Percentiles rank a stretch among this genome's conserved stretches.
Conservation (phyloP, 139 green algal genomes). For the Micromonas commoda region DNA sequence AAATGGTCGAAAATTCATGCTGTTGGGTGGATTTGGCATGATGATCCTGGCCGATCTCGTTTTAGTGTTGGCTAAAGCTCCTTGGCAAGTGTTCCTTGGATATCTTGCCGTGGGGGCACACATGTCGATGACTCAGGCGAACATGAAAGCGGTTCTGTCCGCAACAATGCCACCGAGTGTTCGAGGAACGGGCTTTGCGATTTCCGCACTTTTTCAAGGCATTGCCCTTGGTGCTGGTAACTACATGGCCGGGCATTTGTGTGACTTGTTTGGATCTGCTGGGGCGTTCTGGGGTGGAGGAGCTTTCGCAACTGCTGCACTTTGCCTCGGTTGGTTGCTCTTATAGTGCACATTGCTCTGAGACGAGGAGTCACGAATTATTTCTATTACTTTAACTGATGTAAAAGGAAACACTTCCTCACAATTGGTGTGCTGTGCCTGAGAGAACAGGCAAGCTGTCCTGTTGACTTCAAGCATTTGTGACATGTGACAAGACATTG, state of each 20-base stretch:
- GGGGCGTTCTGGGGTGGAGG: conserved; percentile 14
- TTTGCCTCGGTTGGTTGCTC: conserved; percentile 12
- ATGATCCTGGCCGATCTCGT: conserved; percentile 17
- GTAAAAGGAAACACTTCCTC: background rate
- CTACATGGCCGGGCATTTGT: conserved; percentile 21
- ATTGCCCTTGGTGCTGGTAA: conserved; percentile 17
- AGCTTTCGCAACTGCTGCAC: background rate
- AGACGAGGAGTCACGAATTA: too few relatives aligned
- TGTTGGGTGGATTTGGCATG: conserved; percentile 11
- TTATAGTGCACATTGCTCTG: background rate
- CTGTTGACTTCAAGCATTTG: background rate
- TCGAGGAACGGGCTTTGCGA: conserved; percentile 20
- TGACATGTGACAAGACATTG: background rate
- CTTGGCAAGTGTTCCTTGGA: conserved; percentile 9
- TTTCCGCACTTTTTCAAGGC: conserved; percentile 9
- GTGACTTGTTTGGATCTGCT: background rate
- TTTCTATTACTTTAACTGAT: too few relatives aligned
- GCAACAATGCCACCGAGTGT: conserved; percentile 23
- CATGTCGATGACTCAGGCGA: conserved; percentile 24
- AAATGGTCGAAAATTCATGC: conserved; percentile 20
- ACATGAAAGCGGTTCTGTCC: conserved; percentile 22
- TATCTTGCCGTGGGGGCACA: conserved; percentile 13
- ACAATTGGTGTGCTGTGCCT: background rate
- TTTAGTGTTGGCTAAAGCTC: conserved; percentile 6
- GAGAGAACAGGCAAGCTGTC: background rate